Base-by-base conservation (phyloP, 345 rosid genomes). In the Citrus maxima region DNA sequence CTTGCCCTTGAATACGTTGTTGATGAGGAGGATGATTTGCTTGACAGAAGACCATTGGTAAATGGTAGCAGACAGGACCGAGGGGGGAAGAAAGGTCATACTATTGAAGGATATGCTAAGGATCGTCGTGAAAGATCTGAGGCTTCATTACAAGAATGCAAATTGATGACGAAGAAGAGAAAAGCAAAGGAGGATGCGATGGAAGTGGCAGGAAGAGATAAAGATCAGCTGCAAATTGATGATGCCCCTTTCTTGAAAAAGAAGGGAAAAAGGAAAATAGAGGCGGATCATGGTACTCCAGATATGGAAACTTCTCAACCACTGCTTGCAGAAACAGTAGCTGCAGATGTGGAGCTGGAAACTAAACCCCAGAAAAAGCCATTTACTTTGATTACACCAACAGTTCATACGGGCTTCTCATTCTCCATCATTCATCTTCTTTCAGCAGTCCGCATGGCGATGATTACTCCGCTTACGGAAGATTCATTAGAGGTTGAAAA, bases 391-490 rank as follows among this genome's bases (percentile, higher is more conserved):
- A 94, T 97, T 76, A 93, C 93, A 30, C 99, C 99, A 3, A 93
- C 99, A 46, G 97, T 93, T 83, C 98, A 92, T 80, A 85, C 95
- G 54, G 95, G 97, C 75, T 94, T 97, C 86, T 94, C 98, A 30
- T 97, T 97, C 89, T 94, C 99, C 61, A 87, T 97, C 65, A 80
- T 97, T 62, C 99, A 97, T 87, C 98, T 97, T 82, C 98, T 97
- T 74, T 86, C 99, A 40, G 97, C 99, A 27, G 98, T 97, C 79
- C 97, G 98, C 66, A 70, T 89, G 89, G 94, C 97, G 40, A 90
- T 96, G 97, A 84, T 88, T 83, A 85, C 88, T 80, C 85, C 84
- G 37, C 88, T 86, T 56, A 77, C 90, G 16, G 97, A 91, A 82
- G 95, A 90, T 80, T 84, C 95, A 79, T 72, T 87, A 82, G 93